Percentiles rank a stretch among this genome's conserved stretches.
Conservation (phyloP, 768 basidiomycete genomes). For the Cystofilobasidium bisporidii region DNA sequence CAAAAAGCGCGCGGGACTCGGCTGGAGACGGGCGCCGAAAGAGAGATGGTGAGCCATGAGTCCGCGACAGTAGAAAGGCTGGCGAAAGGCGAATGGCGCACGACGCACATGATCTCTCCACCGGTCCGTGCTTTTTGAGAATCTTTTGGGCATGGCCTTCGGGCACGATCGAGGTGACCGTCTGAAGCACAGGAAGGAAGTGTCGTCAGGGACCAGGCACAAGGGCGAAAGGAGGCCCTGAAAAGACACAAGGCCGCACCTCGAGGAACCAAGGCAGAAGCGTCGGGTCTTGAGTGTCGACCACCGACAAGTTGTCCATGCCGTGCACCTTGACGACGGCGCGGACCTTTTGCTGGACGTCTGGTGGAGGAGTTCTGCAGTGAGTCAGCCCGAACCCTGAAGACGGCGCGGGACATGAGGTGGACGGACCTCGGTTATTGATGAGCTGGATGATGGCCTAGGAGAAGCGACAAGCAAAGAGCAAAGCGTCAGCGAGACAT, state of each 20-base stretch:
- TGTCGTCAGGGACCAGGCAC: no score
- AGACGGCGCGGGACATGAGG: background rate
- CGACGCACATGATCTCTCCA: conserved; percentile 2
- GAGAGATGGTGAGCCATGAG: background rate
- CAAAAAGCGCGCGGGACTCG: conserved; percentile 62
- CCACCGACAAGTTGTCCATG: conserved; percentile 35
- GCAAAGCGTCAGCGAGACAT: no score
- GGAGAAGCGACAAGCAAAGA: background rate
- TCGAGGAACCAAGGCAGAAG: conserved; percentile 14
- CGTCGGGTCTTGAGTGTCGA: conserved; percentile 29
- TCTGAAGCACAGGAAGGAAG: background rate
- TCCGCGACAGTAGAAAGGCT: no score
- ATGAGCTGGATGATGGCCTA: conserved; percentile 61
- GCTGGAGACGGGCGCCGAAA: conserved; percentile 41
- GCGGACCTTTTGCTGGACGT: conserved; percentile 56
- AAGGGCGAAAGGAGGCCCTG: no score
- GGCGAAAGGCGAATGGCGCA: background rate
- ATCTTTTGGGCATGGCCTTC: background rate
- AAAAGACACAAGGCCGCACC: no score
- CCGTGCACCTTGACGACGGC: conserved; percentile 73
- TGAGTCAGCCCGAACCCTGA: background rate
- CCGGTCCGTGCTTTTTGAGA: conserved; percentile 11
- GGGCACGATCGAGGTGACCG: background rate
- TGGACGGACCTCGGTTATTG: conserved; percentile 53
- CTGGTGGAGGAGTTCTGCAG: conserved; percentile 40